Conservation (phyloP, 2,329 filamentous ascomycete species). For the Talaromyces sp. region DNA sequence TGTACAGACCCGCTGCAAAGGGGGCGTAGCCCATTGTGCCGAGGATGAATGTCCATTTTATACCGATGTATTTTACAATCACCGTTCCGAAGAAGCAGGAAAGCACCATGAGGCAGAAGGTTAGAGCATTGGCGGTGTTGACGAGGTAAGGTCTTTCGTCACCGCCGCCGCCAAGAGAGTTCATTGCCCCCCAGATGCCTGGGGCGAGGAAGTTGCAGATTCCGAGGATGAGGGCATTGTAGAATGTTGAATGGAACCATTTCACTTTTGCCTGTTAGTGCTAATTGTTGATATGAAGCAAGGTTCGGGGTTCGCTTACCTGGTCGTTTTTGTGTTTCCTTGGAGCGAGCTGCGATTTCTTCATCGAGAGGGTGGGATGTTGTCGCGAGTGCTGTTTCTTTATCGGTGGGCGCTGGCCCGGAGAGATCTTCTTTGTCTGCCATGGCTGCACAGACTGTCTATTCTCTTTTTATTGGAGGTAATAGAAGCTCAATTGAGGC, state of each 20-base stretch:
- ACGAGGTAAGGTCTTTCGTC: conserved; percentile 62
- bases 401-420: not conserved
- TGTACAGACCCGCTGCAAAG: conserved; percentile 67
- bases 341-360: not conserved
- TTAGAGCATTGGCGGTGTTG: conserved; percentile 67
- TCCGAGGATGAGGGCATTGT: conserved; percentile 68
- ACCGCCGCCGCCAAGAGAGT: conserved; percentile 68
- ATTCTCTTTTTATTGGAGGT: not conserved
- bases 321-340: conserved; percentile 4
- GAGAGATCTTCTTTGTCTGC: not conserved
- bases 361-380: not conserved
- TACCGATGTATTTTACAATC: conserved; percentile 64
- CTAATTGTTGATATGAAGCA: not conserved
- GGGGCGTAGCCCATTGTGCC: conserved; percentile 70
- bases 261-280: conserved; percentile 38
- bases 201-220: conserved; percentile 68
- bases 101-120: conserved; percentile 69
- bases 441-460: not conserved
- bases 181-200: conserved; percentile 72
- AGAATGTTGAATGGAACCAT: conserved; percentile 70
- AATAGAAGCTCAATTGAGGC: no score
- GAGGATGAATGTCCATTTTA: conserved; percentile 67
- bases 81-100: conserved; percentile 65
- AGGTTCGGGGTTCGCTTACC: not conserved
- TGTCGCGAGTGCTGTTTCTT: not conserved